Percentiles rank a stretch among this genome's conserved stretches.
These are phyloP conservation scores for Pestalotiopsis sp. DNA, from an alignment of 2,329 filamentous ascomycete genomes.

Conservation along the genomic window DNA sequence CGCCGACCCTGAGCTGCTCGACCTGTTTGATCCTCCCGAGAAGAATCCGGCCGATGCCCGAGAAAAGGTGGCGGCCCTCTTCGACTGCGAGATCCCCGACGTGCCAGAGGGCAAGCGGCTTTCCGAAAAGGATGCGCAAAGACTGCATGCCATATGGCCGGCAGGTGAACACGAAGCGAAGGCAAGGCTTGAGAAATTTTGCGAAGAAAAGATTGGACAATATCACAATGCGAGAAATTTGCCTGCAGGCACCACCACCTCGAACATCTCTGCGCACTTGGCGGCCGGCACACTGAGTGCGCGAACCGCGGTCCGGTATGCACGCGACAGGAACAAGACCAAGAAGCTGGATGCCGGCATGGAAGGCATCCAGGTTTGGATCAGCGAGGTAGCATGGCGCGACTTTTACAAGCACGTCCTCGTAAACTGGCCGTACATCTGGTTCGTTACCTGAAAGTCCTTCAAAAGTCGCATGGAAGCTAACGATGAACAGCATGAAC, in stretches of 20 bases:
- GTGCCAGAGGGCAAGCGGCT: constrained; percentile 67
- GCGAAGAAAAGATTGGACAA: constrained; percentile 60
- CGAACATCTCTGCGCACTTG: constrained; percentile 72
- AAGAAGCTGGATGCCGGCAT: constrained; percentile 69
- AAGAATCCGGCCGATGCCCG: constrained; percentile 55
- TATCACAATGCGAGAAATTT: constrained; percentile 71
- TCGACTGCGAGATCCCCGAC: constrained; percentile 61
- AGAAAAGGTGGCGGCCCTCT: constrained; percentile 39
- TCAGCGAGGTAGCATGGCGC: constrained; percentile 82
- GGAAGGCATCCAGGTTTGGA: constrained; percentile 72
- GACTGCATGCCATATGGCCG: constrained; percentile 67
- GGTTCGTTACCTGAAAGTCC: constrained; percentile 45
- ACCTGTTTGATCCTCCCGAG: constrained; percentile 59
- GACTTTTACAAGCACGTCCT: constrained; percentile 90
- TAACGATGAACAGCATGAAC: constrained; percentile 49
- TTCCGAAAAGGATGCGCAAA: constrained; percentile 57
- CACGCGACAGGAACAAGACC: constrained; percentile 44
- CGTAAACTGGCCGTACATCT: constrained; percentile 82
- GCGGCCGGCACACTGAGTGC: constrained; percentile 67
- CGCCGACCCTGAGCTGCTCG: constrained; percentile 67
- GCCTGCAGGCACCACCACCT: constrained; percentile 65
- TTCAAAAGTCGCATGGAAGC: constrained; percentile 16
- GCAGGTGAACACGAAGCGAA: constrained; percentile 75
- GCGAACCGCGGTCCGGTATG: constrained; percentile 70
- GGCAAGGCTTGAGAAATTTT: constrained; percentile 66